phyloP scores from a whole-genome alignment of 2,329 filamentous ascomycete species.

The Eutypella sp. region DNA sequence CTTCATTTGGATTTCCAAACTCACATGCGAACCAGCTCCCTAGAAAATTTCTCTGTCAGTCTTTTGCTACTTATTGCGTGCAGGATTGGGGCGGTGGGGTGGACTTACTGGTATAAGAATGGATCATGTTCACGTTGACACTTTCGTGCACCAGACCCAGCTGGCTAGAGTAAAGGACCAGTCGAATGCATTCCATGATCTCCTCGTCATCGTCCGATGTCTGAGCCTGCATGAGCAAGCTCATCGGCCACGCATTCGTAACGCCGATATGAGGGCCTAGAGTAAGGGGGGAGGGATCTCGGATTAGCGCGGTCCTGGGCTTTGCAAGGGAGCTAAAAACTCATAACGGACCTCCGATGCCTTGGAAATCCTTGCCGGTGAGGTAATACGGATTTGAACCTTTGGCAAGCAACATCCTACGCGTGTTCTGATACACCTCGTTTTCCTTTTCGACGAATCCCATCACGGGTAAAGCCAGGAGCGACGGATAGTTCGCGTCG shows the following conservation, averaged over 20 bases:
- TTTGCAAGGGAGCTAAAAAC: neutral
- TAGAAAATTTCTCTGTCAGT: slow-evolving; percentile 24
- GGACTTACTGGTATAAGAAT: slow-evolving; percentile 70
- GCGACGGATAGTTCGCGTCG: slow-evolving; percentile 79
- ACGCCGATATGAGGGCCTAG: slow-evolving; percentile 68
- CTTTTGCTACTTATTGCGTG: no score
- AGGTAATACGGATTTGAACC: slow-evolving; percentile 86
- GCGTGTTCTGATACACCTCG: slow-evolving; percentile 78
- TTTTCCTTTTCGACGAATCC: slow-evolving; percentile 66
- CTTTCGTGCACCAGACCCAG: slow-evolving; percentile 89
- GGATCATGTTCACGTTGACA: slow-evolving; percentile 66
- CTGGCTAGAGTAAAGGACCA: slow-evolving; percentile 70
- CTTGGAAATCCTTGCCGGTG: slow-evolving; percentile 68
- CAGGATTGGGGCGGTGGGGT: neutral
- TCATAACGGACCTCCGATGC: slow-evolving; percentile 71
- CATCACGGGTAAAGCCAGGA: slow-evolving; percentile 72
- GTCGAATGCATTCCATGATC: slow-evolving; percentile 65
- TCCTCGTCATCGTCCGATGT: slow-evolving; percentile 80
- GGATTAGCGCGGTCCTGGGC: slow-evolving; percentile 5
- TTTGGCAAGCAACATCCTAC: slow-evolving; percentile 69
- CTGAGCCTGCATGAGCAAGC: slow-evolving; percentile 83
- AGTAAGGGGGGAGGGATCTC: no score
- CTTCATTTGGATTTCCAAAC: slow-evolving; percentile 13
- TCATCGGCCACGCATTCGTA: slow-evolving; percentile 96
- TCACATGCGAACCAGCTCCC: slow-evolving; percentile 84